Conservation (phyloP, 139 green algal genomes). For the Picochlorum sp. region DNA sequence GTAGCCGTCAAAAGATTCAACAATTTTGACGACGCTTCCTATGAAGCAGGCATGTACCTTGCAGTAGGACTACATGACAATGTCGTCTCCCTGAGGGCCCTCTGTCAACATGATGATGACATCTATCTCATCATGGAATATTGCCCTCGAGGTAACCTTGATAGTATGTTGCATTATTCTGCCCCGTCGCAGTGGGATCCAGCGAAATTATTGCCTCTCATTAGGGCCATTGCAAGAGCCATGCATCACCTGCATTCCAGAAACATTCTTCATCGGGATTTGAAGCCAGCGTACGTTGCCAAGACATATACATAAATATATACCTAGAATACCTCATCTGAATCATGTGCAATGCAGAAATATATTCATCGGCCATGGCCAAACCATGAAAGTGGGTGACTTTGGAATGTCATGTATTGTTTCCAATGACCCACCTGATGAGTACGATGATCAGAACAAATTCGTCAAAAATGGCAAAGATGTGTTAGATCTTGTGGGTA, state of each 20-base stretch:
- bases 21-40: constrained; percentile 2
- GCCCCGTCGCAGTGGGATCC: constrained; percentile 17
- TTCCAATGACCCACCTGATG: not conserved
- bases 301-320: too few relatives aligned
- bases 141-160: constrained; percentile 41
- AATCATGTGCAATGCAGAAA: constrained; percentile 20
- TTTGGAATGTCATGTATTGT: constrained; percentile 37
- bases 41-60: constrained; percentile 41
- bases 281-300: constrained; percentile 31
- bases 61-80: constrained; percentile 40
- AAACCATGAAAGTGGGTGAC: constrained; percentile 42
- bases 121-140: constrained; percentile 47
- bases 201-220: constrained; percentile 33
- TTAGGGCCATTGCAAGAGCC: constrained; percentile 26
- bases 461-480: not conserved
- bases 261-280: constrained; percentile 69
- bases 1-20: constrained; percentile 35
- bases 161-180: constrained; percentile 34
- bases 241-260: constrained; percentile 74
- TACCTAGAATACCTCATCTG: too few relatives aligned
- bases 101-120: constrained; percentile 24
- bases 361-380: constrained; percentile 43
- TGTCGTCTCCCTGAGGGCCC: constrained; percentile 32
- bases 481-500: constrained; percentile 18
- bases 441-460: constrained; percentile 5